These are phyloP conservation scores for Sclerotinia sclerotiorum DNA, from an alignment of 2,329 filamentous ascomycete species.

Conservation along the genomic window DNA sequence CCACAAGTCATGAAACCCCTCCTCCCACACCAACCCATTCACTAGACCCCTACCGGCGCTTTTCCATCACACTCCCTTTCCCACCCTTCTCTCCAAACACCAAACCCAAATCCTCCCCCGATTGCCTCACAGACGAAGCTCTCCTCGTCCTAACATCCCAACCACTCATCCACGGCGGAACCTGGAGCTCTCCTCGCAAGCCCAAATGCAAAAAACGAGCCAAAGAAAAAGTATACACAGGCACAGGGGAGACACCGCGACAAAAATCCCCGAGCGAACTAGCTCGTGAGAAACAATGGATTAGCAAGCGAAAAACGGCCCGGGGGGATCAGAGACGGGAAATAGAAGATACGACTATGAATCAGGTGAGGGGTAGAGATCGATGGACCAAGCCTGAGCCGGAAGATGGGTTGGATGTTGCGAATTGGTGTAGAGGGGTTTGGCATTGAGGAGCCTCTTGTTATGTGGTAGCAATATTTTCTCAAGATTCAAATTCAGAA, in stretches of 20 bases:
- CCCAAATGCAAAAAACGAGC: no score
- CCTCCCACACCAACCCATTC: neutral
- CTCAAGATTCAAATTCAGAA: no score
- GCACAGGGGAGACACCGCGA: neutral
- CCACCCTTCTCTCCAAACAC: neutral
- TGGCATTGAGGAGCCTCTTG: neutral
- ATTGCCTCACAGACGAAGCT: neutral
- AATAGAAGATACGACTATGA: neutral
- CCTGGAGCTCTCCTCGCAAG: neutral
- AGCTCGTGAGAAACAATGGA: neutral
- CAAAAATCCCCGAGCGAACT: neutral
- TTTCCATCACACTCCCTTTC: neutral
- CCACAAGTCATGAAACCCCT: no score
- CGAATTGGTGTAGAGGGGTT: neutral
- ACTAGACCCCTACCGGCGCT: neutral
- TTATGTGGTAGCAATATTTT: neutral
- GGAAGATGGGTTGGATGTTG: neutral
- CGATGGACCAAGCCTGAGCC: neutral
- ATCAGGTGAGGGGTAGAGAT: neutral
- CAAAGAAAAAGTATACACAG: neutral
- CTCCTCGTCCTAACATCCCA: slow-evolving; percentile 6
- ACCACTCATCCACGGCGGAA: slow-evolving; percentile 1
- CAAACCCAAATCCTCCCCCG: neutral
- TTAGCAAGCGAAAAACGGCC: neutral
- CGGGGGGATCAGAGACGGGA: neutral